Conservation (phyloP, 192 early-diverging fungal species). For the Paraglomus occultum region DNA sequence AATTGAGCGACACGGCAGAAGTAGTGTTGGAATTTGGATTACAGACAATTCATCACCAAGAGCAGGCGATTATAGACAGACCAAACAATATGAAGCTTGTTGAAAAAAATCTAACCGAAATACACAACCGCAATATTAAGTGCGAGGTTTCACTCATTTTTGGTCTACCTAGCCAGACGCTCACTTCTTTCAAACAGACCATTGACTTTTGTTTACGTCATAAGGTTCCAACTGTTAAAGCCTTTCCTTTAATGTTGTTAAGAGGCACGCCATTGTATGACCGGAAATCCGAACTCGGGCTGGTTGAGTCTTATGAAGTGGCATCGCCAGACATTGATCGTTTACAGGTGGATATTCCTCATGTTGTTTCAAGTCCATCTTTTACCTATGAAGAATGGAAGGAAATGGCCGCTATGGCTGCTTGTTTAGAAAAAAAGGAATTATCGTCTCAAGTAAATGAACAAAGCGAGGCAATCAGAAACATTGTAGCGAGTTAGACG, state of each 20-base stretch:
- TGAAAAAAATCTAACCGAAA: not conserved
- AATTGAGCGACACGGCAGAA: slow-evolving; percentile 3
- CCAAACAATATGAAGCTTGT: slow-evolving; percentile 13
- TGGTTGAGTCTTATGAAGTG: slow-evolving; percentile 7
- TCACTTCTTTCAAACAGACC: slow-evolving; percentile 8
- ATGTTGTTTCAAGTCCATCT: slow-evolving; percentile 23
- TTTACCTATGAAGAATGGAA: slow-evolving; percentile 26
- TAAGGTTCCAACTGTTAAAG: not conserved
- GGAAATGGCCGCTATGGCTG: not conserved
- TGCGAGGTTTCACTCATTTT: slow-evolving; percentile 29
- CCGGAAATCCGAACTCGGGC: slow-evolving; percentile 1
- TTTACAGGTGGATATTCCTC: slow-evolving; percentile 20
- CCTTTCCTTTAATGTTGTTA: slow-evolving; percentile 26
- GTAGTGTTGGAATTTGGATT: slow-evolving; percentile 28
- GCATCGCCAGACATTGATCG: slow-evolving; percentile 10
- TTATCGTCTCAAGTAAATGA: no score
- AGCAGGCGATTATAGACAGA: slow-evolving; percentile 9
- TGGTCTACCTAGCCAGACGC: slow-evolving; percentile 24
- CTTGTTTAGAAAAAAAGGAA: no score
- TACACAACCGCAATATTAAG: not conserved
- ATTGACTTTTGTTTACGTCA: slow-evolving; percentile 6
- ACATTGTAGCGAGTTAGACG: no score
- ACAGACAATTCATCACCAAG: slow-evolving; percentile 13
- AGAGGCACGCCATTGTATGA: slow-evolving; percentile 22
- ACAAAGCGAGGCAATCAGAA: no score